A percentile compares a stretch with the other conserved stretches of the same genome.
Conservation (phyloP, 2,329 filamentous ascomycete genomes). For the Fonsecaea multimorphosa region DNA sequence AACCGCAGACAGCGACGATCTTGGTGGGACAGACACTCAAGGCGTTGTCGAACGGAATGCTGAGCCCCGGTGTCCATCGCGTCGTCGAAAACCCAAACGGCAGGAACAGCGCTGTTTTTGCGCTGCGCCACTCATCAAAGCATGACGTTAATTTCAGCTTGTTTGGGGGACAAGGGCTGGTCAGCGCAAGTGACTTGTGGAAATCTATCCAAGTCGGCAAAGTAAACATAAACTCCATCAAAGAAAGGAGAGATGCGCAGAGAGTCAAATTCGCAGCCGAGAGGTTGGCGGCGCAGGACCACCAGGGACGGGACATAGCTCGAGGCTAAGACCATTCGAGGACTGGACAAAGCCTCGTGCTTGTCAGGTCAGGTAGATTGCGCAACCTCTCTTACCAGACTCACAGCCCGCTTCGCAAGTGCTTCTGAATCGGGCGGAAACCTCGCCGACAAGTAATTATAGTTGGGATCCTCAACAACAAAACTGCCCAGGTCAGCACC, state of each 20-base stretch:
- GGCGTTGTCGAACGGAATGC: constrained; percentile 32
- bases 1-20: constrained; percentile 27
- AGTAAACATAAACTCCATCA: constrained; percentile 46
- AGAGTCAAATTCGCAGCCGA: constrained; percentile 27
- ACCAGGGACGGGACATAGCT: neutral
- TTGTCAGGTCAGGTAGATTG: neutral
- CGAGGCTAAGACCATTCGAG: neutral
- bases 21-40: constrained; percentile 40
- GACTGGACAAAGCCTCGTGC: neutral
- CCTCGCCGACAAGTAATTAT: constrained; percentile 37
- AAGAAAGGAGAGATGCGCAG: constrained; percentile 49
- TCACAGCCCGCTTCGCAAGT: constrained; percentile 26
- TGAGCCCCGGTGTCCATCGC: constrained; percentile 40
- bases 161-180: constrained; percentile 38
- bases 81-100: constrained; percentile 39
- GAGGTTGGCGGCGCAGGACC: neutral
- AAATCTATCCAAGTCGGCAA: constrained; percentile 36
- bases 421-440: constrained; percentile 36
- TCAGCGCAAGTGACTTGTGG: constrained; percentile 37
- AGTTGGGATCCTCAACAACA: constrained; percentile 53
- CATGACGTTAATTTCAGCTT: constrained; percentile 38
- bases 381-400: constrained; percentile 12
- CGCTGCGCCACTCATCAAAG: constrained; percentile 38
- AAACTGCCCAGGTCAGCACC: constrained; percentile 42
- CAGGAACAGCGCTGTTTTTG: constrained; percentile 41